Evolutionary conservation across 2,329 filamentous ascomycete species (phyloP).

Genomic region (Bipolaris cookei): DNA sequence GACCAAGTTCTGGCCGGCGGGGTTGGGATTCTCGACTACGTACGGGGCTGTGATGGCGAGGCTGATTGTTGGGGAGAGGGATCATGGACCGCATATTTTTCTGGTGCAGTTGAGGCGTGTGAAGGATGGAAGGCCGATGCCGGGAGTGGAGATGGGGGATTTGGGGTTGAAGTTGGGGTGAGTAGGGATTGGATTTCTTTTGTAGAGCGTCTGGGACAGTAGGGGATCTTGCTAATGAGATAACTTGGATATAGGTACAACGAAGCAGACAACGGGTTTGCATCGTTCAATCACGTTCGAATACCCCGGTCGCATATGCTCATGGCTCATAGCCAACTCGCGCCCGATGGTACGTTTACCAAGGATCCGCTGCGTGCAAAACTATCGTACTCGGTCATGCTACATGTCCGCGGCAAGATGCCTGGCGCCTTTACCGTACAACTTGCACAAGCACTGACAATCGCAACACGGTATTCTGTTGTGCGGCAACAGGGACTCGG

Average conservation of each 20-base stretch:
- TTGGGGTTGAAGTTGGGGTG: constrained; percentile 54
- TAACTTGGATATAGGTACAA: constrained; percentile 46
- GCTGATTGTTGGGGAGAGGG: constrained; percentile 47
- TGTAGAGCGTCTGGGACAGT: no score
- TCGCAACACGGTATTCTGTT: constrained; percentile 57
- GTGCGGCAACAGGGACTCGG: constrained; percentile 52
- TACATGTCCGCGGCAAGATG: constrained; percentile 53
- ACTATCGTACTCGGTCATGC: constrained; percentile 57
- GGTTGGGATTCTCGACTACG: constrained; percentile 24
- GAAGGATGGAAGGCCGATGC: constrained; percentile 52
- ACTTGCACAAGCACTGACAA: constrained; percentile 59
- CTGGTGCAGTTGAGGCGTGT: constrained; percentile 57
- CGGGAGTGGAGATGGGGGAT: constrained; percentile 58
- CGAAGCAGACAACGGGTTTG: constrained; percentile 58
- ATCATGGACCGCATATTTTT: constrained; percentile 57
- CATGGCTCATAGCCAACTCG: constrained; percentile 55
- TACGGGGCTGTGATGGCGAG: constrained; percentile 56
- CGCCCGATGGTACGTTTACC: constrained; percentile 52
- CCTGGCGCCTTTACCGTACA: constrained; percentile 55
- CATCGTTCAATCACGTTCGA: constrained; percentile 55
- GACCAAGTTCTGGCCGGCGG: constrained; percentile 29
- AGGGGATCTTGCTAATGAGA: no score
- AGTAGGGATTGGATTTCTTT: neutral
- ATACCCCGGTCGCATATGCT: constrained; percentile 57
- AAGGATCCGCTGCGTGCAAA: constrained; percentile 52